These are phyloP conservation scores for Pythium scleroteichum DNA, from an alignment of 352 stramenopile genomes.

Conservation along the genomic window DNA sequence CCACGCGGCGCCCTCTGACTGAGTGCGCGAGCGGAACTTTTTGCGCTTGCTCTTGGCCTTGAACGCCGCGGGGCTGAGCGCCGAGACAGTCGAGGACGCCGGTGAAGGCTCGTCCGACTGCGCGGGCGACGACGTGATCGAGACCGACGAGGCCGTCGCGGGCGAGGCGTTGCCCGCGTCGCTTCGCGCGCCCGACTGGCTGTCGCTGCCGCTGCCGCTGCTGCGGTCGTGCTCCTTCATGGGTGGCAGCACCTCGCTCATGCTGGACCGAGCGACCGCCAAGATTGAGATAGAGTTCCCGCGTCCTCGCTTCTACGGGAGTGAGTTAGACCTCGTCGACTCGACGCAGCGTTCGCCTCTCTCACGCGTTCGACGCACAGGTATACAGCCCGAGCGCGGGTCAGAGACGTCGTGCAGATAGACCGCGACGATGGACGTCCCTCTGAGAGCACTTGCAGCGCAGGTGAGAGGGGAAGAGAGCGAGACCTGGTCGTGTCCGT, in stretches of 20 bases:
- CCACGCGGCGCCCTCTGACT: conserved; percentile 77
- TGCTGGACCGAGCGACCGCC: neutral
- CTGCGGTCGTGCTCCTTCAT: conserved; percentile 13
- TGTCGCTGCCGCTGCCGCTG: conserved; percentile 32
- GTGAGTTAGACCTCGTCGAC: too few species aligned
- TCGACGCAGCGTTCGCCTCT: too few species aligned
- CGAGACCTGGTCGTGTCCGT: neutral
- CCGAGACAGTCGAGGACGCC: conserved; percentile 13
- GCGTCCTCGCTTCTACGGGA: neutral
- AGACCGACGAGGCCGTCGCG: conserved; percentile 19
- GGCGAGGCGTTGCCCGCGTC: conserved; percentile 12
- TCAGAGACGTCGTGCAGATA: neutral
- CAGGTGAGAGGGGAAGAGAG: too few species aligned
- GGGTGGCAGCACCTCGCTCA: conserved; percentile 6
- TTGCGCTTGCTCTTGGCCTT: conserved; percentile 35
- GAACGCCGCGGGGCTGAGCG: conserved; percentile 11
- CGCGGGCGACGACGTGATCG: conserved; percentile 19
- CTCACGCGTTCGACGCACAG: too few species aligned
- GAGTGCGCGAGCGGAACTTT: conserved; percentile 71
- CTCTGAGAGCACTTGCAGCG: neutral
- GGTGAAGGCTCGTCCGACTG: conserved; percentile 15
- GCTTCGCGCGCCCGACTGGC: conserved; percentile 14
- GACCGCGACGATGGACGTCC: neutral
- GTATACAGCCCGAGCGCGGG: too few species aligned
- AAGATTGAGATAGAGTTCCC: conserved; percentile 1